Base-by-base conservation (phyloP, 176 grass and related monocot genomes). In the Eleusine coracana region DNA sequence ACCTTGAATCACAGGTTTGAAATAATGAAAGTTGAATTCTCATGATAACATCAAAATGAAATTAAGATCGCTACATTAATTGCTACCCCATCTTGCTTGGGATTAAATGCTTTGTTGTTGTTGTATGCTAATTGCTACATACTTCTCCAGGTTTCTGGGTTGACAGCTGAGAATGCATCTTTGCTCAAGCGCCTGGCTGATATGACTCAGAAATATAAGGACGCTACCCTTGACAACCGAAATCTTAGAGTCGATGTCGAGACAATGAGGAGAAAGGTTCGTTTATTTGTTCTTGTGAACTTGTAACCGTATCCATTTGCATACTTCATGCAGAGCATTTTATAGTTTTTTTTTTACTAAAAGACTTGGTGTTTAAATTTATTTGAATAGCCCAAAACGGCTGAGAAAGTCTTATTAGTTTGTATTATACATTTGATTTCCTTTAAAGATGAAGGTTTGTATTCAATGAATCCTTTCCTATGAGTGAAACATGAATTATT, bases 221-320 rank as follows among this genome's bases (percentile, higher is more conserved):
- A 91, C 28, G 81, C 92, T 59, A 80, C 84, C 63, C 71, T 92
- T 75, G 82, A 85, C 51, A 91, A 91, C 70, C 87, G 75, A 76
- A 85, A 92, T 80, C 92, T 97, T 68, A 91, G 55, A 84, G 88
- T 85, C 77, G 86, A 97, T 71, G n/a, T 97, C 81, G 88, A 88
- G 63, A 92, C 71, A 40, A 78, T 92, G 88, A 92, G 75, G 79
- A 85, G 84, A 80, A 97, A 94, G 90, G 95, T 78, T 17, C 1
- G 62, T 79, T 73, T 6, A 1, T 37, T 75, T 77, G 23, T 70
- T 77, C 44, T 65, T 71, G 10, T 18, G 15, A 64, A 52, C 5
- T 23, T 18, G 40, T 68, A 75, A 80, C 64, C 75, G 39, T 64
- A 64, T 80, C 7, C 1, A 70, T 70, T 77, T 62, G 18, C 41